These are phyloP conservation scores for Cicer cuneatum DNA, from an alignment of 306 rosid genomes.

Conservation along the genomic window DNA sequence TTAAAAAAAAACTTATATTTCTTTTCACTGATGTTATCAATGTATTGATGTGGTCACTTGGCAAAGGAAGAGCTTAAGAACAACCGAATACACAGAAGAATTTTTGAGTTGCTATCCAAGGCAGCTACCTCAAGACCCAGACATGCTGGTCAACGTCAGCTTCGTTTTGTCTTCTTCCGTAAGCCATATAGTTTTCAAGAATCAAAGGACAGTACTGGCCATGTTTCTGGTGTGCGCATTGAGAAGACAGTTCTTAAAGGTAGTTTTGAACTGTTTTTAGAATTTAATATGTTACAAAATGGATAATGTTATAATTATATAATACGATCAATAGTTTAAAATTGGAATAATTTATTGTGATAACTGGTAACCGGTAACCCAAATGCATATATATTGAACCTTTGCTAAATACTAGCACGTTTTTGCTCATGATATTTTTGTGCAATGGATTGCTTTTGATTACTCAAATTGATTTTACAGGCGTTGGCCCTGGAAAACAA, in stretches of 20 bases:
- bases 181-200: slow-evolving; percentile 78
- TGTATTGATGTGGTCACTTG: slow-evolving; percentile 51
- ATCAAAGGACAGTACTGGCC: slow-evolving; percentile 55
- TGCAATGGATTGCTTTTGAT: slow-evolving; percentile 33
- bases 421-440: slow-evolving; percentile 11
- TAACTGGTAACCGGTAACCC: neutral
- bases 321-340: slow-evolving; percentile 7
- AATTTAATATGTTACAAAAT: slow-evolving; percentile 12
- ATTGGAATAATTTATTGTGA: slow-evolving; percentile 24
- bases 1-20: neutral
- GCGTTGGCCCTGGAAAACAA: slow-evolving; percentile 72
- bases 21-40: slow-evolving; percentile 44
- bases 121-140: slow-evolving; percentile 65
- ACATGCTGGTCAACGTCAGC: slow-evolving; percentile 62
- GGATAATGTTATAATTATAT: neutral
- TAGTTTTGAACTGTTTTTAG: slow-evolving; percentile 38
- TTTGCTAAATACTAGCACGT: slow-evolving; percentile 10
- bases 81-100: slow-evolving; percentile 77
- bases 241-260: slow-evolving; percentile 85
- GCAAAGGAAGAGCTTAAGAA: slow-evolving; percentile 90
- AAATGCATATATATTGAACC: slow-evolving; percentile 4
- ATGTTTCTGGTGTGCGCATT: slow-evolving; percentile 67
- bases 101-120: slow-evolving; percentile 84
- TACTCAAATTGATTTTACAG: slow-evolving; percentile 55
- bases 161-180: slow-evolving; percentile 78